Evolutionary conservation across 2,329 filamentous ascomycete genomes (phyloP).

Genomic region (Mariannaea elegans): DNA sequence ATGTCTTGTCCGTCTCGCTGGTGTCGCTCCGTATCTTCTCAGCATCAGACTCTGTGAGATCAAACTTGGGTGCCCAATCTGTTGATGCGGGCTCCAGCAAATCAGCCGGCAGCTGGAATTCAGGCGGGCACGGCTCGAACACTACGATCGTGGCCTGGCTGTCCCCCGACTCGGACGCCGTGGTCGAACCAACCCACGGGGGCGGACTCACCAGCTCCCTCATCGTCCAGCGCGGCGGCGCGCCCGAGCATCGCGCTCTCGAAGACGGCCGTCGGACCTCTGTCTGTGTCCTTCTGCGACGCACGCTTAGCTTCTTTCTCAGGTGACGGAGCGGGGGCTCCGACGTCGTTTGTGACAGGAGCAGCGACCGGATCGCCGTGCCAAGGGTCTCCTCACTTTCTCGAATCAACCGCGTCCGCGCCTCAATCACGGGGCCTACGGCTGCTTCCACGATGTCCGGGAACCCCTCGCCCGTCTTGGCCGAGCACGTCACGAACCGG

Average conservation of each 20-base stretch:
- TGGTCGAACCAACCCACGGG: background rate
- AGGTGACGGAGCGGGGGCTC: background rate
- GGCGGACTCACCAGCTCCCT: constrained; percentile 10
- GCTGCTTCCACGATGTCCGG: constrained; percentile 15
- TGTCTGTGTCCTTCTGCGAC: background rate
- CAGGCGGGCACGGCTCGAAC: constrained; percentile 21
- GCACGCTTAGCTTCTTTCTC: constrained; percentile 6
- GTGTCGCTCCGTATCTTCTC: background rate
- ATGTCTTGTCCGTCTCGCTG: background rate
- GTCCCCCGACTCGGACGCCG: constrained; percentile 5
- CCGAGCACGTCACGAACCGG: constrained; percentile 18
- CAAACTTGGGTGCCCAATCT: constrained; percentile 25
- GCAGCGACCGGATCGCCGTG: constrained; percentile 15
- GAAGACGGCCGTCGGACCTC: constrained; percentile 5
- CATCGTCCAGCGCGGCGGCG: constrained; percentile 30
- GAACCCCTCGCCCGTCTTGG: constrained; percentile 14
- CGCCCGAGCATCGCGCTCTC: constrained; percentile 20
- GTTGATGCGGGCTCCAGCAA: constrained; percentile 23
- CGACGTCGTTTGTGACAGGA: constrained; percentile 2
- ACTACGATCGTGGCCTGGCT: constrained; percentile 16
- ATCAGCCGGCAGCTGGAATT: constrained; percentile 26
- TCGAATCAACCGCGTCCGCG: constrained; percentile 22
- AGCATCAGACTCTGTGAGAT: background rate
- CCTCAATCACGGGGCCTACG: constrained; percentile 22
- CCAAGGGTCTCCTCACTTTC: constrained; percentile 29